Conservation (phyloP, 805 yeast genomes). For the Myxozyma nipponensis region DNA sequence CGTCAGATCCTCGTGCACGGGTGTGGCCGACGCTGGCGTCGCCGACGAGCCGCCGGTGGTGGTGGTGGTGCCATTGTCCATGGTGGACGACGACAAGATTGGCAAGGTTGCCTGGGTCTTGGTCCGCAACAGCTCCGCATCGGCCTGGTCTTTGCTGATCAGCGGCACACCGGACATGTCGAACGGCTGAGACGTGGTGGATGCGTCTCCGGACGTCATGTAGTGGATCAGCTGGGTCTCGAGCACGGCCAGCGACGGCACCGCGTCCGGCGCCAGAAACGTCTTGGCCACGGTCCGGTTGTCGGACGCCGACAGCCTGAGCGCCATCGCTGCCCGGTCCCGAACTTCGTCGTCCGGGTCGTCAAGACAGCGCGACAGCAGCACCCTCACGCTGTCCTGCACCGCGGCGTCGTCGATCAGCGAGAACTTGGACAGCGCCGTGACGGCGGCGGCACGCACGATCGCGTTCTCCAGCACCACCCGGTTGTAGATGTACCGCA, state of each 20-base stretch:
- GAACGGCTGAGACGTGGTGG: slow-evolving; percentile 51
- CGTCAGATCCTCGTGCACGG: slow-evolving; percentile 32
- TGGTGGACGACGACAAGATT: slow-evolving; percentile 7
- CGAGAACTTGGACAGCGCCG: slow-evolving; percentile 88
- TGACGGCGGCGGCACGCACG: slow-evolving; percentile 92
- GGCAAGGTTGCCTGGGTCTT: slow-evolving; percentile 43
- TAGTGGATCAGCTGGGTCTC: slow-evolving; percentile 75
- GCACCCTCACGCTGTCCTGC: slow-evolving; percentile 62
- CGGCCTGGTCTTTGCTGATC: slow-evolving; percentile 39
- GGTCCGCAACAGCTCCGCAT: slow-evolving; percentile 43
- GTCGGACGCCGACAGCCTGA: slow-evolving; percentile 49
- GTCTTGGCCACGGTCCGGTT: slow-evolving; percentile 39
- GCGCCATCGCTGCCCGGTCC: slow-evolving; percentile 88
- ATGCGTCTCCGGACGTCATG: slow-evolving; percentile 48
- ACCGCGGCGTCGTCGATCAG: slow-evolving; percentile 66
- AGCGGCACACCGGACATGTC: slow-evolving; percentile 65
- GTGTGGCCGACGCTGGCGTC: slow-evolving; percentile 26
- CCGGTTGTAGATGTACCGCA: slow-evolving; percentile 94
- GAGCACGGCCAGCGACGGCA: slow-evolving; percentile 69
- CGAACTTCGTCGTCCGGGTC: slow-evolving; percentile 96
- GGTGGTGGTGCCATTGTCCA: slow-evolving; percentile 31
- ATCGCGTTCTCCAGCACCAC: slow-evolving; percentile 94
- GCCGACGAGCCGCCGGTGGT: slow-evolving; percentile 13
- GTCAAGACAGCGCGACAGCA: slow-evolving; percentile 75
- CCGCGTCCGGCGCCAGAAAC: slow-evolving; percentile 62